Base-by-base conservation (phyloP, 2,329 filamentous ascomycete species). In the Rhynchosporium graminicola region DNA sequence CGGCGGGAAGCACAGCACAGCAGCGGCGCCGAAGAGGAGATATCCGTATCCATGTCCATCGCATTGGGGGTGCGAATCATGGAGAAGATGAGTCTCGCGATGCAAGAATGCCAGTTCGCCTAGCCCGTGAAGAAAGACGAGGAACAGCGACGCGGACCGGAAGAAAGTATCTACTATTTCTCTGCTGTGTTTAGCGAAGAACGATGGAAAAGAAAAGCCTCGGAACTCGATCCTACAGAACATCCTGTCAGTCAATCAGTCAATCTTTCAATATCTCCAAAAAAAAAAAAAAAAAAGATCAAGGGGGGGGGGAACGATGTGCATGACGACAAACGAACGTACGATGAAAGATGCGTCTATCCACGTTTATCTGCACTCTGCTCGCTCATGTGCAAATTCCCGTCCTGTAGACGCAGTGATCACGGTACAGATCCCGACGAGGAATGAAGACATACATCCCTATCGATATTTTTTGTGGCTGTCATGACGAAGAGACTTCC, bases 401-500 rank as follows among this genome's bases (percentile, higher is more conserved):
- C 74, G 71, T 1, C 82, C 85, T 54, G 88, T 86, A 57, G 83
- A 83, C 0, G 83, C 83, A 1, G 85, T 86, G 63, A 88, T 84
- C 59, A 88, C 86, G 2, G 84, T 81, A 10, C 83, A 80, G 4
- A 80, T 77, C 8, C 86, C 87, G 1, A 77, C 77, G 43, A 87
- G 76, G 68, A 89, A 86, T 3, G 82, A 81, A n/a, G 79, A 79
- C 73, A 87, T 85, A 79, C 73, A 87, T 85, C 2, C 83, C 86
- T 54, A 88, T 87, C 1, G 86, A 85, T 77, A 88, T 84, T 20
- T 20, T 20, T 20, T 0, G 87, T 89, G 7, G 85, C 84, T 45
- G 86, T 87, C 20, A 87, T 72, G 15, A 90, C 83, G 69, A 90
- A 90, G 2, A 87, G 75, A 43, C 84, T 78, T 76, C 90, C 87